These are phyloP conservation scores for Sphaerostilbella broomeana DNA, from an alignment of 2,329 filamentous ascomycete species.

Conservation along the genomic window DNA sequence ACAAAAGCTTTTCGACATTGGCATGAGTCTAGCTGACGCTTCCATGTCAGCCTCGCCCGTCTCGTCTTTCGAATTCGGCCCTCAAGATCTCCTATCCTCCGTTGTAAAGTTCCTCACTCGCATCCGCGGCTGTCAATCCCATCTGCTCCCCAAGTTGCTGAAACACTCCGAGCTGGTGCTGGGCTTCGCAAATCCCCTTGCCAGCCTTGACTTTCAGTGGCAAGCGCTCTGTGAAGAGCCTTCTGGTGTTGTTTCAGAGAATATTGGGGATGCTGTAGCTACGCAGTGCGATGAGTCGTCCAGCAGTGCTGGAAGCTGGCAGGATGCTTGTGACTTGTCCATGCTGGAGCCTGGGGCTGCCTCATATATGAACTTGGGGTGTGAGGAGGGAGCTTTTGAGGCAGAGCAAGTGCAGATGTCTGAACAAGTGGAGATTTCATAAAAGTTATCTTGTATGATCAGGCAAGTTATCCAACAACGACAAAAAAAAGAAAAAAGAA, in stretches of 20 bases:
- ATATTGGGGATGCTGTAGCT: slow-evolving; percentile 1
- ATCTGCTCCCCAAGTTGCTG: slow-evolving; percentile 23
- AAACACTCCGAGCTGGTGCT: slow-evolving; percentile 14
- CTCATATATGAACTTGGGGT: slow-evolving; percentile 1
- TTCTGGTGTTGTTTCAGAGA: slow-evolving; percentile 2
- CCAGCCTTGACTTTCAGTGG: slow-evolving; percentile 8
- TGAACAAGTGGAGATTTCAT: slow-evolving; percentile 9
- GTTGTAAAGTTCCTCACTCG: slow-evolving; percentile 21
- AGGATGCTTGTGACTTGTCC: slow-evolving; percentile 7
- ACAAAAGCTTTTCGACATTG: slow-evolving; percentile 29
- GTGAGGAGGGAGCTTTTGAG: slow-evolving; percentile 8
- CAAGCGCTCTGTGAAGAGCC: slow-evolving; percentile 7
- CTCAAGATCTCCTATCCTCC: slow-evolving; percentile 23
- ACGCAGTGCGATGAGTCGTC: slow-evolving; percentile 7
- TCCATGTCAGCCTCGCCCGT: slow-evolving; percentile 16
- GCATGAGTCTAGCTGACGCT: slow-evolving; percentile 24
- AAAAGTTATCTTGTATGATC: too few species aligned
- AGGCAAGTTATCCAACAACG: neutral
- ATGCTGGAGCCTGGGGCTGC: slow-evolving; percentile 9
- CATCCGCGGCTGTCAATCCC: slow-evolving; percentile 22
- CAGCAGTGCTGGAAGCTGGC: slow-evolving; percentile 8
- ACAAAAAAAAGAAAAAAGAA: too few species aligned
- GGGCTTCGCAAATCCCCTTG: slow-evolving; percentile 3
- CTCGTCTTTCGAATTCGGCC: slow-evolving; percentile 22
- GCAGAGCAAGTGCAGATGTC: slow-evolving; percentile 8